A percentile compares a stretch with the other conserved stretches of the same genome.
phyloP scores from a whole-genome alignment of 1,284 basidiomycete genomes.

The Tilletia caries region DNA sequence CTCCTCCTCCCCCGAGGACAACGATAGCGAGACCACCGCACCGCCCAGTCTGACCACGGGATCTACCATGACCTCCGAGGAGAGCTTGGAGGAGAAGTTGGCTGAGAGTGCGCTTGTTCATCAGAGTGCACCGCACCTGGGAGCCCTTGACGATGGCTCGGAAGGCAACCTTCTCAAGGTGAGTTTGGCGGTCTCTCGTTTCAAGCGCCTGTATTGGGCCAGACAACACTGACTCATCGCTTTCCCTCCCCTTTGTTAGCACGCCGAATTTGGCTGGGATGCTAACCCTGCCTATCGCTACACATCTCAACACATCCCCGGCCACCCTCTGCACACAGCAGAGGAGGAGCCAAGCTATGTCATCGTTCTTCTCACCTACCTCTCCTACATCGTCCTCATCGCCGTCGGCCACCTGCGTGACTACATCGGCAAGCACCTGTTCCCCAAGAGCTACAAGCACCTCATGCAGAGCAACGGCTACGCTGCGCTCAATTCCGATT shows the following conservation, averaged over 20 bases:
- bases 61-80: constrained; percentile 34
- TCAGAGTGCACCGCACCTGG: constrained; percentile 22
- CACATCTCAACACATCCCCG: constrained; percentile 62
- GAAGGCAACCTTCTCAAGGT: constrained; percentile 20
- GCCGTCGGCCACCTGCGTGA: constrained; percentile 87
- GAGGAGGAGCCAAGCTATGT: constrained; percentile 77
- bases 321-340: constrained; percentile 54
- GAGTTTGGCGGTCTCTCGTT: too few species aligned
- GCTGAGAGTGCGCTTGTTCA: constrained; percentile 22
- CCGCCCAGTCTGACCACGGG: constrained; percentile 45
- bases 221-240: too few species aligned
- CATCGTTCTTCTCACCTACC: constrained; percentile 84
- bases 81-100: constrained; percentile 36
- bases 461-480: constrained; percentile 59
- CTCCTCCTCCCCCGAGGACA: constrained; percentile 17
- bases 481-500: constrained; percentile 94
- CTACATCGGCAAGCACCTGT: constrained; percentile 85
- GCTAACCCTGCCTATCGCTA: constrained; percentile 68
- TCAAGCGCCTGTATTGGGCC: too few species aligned
- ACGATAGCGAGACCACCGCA: constrained; percentile 23
- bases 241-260: constrained; percentile 53
- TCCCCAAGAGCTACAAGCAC: constrained; percentile 71
- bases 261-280: constrained; percentile 83
- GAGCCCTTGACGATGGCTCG: constrained; percentile 29
- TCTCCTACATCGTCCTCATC: constrained; percentile 61